Percentiles rank a stretch among this genome's conserved stretches.
These are phyloP conservation scores for Setaria italica DNA, from an alignment of 202 grass and related monocot species.

Conservation along the genomic window DNA sequence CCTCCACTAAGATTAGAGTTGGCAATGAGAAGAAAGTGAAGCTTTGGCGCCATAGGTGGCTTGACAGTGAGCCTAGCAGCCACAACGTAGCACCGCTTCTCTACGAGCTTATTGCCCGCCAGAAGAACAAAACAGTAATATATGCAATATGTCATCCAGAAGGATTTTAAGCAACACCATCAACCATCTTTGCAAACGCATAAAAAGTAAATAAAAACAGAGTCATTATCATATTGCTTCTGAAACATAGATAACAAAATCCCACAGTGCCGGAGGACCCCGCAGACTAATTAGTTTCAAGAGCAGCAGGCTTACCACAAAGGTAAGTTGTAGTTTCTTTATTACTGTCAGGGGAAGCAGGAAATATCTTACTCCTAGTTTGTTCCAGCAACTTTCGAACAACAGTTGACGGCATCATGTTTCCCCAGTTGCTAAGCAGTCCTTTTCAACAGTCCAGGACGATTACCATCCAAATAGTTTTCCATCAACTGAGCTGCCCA, in stretches of 20 bases:
- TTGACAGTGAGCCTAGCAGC: too few species aligned
- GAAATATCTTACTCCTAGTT: background rate
- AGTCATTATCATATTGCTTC: background rate
- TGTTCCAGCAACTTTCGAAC: background rate
- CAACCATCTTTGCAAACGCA: background rate
- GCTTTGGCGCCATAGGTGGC: too few species aligned
- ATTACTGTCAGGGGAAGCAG: background rate
- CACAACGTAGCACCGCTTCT: too few species aligned
- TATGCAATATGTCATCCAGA: too few species aligned
- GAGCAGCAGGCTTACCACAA: background rate
- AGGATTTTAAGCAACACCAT: too few species aligned
- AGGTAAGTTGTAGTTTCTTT: background rate
- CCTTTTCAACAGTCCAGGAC: background rate
- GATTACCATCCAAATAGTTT: background rate
- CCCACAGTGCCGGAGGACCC: background rate
- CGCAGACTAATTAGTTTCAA: background rate
- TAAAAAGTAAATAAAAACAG: background rate
- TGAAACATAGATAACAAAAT: background rate
- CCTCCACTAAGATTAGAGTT: too few species aligned
- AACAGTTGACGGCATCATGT: background rate
- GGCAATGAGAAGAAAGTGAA: too few species aligned
- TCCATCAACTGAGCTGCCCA: background rate
- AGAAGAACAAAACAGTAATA: too few species aligned
- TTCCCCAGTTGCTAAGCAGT: background rate
- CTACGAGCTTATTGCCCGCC: too few species aligned